Base-by-base conservation (phyloP, 2,329 filamentous ascomycete species). In the Rutstroemia sydowiana region DNA sequence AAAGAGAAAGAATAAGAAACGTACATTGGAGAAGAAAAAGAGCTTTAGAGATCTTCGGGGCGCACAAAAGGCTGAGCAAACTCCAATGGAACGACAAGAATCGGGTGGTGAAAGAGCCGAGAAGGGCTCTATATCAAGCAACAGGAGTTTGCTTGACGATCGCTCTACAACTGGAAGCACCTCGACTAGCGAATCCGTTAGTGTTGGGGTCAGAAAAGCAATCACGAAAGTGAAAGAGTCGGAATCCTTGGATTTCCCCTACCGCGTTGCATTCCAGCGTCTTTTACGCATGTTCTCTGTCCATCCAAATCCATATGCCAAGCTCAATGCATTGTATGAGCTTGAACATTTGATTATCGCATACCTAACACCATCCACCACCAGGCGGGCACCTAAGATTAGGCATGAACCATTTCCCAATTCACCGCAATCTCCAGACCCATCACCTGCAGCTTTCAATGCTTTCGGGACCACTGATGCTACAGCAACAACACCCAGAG, bases 211-310 rank as follows among this genome's bases (percentile, higher is more conserved):
- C 5, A 56, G 59, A 21, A 64, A 63, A 48, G 53, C 31, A 34
- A 54, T 57, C 6, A 30, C 37, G 8, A 51, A 20, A 46, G 34
- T 36, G 5, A 66, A 63, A 45, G 63, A 66, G 16, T 47, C 60
- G 31, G 61, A 64, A 9, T 61, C 62, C 30, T 63, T 60, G 5
- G 82, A 87, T 36, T 95, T 95, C 61, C 87, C 88, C 0, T 96
- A 92, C 65, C 81, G 81, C 47, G 81, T 82, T 59, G 87, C 90
- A 0, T 96, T 95, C 64, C 77, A 82, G 58, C 82, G 85, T 11
- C 75, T 97, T 1, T 74, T 97, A 30, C 83, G 82, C 57, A 90
- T 89, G 71, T 95, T 98, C 60, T 89, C 88, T 39, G 87, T 91
- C 3, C 88, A 95, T 59, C 87, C 88, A 0, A 95, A 93, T 64